Base-by-base conservation (phyloP, 2,329 filamentous ascomycete genomes). In the Claviceps digitariae region DNA sequence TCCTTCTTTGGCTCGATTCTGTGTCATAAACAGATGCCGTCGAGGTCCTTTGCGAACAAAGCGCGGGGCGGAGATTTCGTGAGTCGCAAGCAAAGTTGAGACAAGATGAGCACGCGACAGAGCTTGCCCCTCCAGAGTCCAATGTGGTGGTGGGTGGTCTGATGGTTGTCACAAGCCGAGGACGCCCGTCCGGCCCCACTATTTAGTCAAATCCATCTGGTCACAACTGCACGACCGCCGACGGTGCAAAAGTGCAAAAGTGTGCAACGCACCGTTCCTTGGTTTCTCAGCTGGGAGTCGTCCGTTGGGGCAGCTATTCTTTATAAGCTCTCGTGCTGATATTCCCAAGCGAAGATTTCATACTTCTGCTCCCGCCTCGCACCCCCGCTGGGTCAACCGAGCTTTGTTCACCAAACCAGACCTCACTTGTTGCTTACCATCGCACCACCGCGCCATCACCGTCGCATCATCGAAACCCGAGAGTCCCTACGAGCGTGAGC, bases 161-260 rank as follows among this genome's bases (percentile, higher is more conserved):
- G 4, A 8, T 29, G 51, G 51, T 53, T 21, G 31, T 40, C 51
- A 51, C 48, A 55, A 53, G 52, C 55, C 49, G 56, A 57, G 55
- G 56, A 48, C 41, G 41, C n/a, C 41, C 41, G 9, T 25, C 34
- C 12, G 3, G 25, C 46, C 3, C 46, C 46, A 48, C 46, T 25
- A 20, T 29, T 46, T 29, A 34, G 23, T 27, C 12, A 17, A n/a
- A n/a, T 27, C n/a, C 21, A 27, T 45, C 21, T 45, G n/a, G 34
- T 38, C 34, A 23, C 7, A 15, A 15, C 23, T 25, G 41, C 41
- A 21, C 12, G 5, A 25, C 41, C 13, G 12, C 34, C 27, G 12
- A 23, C 20, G 29, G 29, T 36, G 46, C 46, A 36, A 48, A 23
- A n/a, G n/a, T n/a, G n/a, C n/a, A n/a, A 48, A 48, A 15, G 5